Evolutionary conservation across 1,139 yeast species (phyloP).

Genomic region (Yamadazyma siamensis): DNA sequence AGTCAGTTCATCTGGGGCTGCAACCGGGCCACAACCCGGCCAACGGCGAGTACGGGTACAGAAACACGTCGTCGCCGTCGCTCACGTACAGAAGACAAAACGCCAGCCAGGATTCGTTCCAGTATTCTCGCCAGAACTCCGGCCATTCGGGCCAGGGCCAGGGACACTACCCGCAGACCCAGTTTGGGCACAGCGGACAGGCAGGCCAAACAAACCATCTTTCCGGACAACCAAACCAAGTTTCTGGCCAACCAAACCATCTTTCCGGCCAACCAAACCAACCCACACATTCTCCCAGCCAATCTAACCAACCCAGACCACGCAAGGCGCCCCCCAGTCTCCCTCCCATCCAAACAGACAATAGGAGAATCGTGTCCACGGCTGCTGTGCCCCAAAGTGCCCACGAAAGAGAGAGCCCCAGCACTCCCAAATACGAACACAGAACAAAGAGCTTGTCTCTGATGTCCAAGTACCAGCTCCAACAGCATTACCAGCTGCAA

Average conservation of each 20-base stretch:
- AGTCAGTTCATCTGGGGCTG: too few relatives aligned
- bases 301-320: slow-evolving; percentile 1
- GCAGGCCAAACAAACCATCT: slow-evolving; percentile 2
- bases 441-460: slow-evolving; percentile 25
- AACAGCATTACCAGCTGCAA: slow-evolving; percentile 10
- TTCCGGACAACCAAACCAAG: background rate
- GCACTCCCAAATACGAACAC: slow-evolving; percentile 14
- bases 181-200: background rate
- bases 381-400: slow-evolving; percentile 17
- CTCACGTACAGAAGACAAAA: slow-evolving; percentile 8
- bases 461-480: slow-evolving; percentile 14
- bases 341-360: slow-evolving; percentile 20
- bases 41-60: too few relatives aligned
- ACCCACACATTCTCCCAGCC: background rate
- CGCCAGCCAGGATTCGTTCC: slow-evolving; percentile 6
- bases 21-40: too few relatives aligned
- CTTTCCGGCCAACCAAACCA: background rate
- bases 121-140: slow-evolving; percentile 1
- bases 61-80: too few relatives aligned
- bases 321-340: slow-evolving; percentile 12
- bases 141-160: background rate
- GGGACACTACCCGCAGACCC: slow-evolving; percentile 3
- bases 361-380: slow-evolving; percentile 26
- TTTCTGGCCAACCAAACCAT: slow-evolving; percentile 2
- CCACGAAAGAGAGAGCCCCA: slow-evolving; percentile 9